phyloP scores from a whole-genome alignment of 106 monocot species.

The Posidonia australis region DNA sequence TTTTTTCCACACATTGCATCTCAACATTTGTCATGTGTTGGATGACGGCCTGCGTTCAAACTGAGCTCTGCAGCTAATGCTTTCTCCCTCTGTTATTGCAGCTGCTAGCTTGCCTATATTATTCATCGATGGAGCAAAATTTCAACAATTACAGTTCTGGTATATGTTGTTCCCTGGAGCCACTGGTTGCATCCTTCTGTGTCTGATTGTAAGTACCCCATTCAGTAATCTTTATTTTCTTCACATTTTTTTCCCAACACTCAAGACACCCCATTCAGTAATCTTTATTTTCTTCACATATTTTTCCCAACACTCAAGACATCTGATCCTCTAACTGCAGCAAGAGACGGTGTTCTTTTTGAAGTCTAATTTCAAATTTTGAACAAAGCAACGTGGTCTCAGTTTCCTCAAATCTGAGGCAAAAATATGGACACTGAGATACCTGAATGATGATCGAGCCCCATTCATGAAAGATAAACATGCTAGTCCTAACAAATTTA shows the following conservation, averaged over 20 bases:
- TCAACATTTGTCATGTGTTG: too few species aligned
- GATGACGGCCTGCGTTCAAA: too few species aligned
- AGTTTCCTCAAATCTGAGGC: not conserved
- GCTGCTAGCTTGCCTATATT: constrained; percentile 84
- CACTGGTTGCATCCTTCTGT: constrained; percentile 57
- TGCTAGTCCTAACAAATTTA: too few species aligned
- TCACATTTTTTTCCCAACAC: not conserved
- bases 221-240: not conserved
- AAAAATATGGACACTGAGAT: not conserved
- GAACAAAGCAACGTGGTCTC: constrained; percentile 5
- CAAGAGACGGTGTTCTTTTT: constrained; percentile 62
- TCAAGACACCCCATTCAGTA: not conserved
- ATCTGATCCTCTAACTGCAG: constrained; percentile 27
- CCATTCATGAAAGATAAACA: too few species aligned
- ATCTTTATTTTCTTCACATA: not conserved
- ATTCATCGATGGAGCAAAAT: constrained; percentile 87
- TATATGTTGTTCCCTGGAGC: constrained; percentile 87
- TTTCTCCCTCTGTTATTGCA: constrained; percentile 26
- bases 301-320: not conserved
- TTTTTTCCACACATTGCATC: too few species aligned
- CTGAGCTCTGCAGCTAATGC: too few species aligned
- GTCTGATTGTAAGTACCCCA: constrained; percentile 56
- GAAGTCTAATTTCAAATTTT: constrained; percentile 73
- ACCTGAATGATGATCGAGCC: too few species aligned
- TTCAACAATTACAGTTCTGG: constrained; percentile 67